phyloP scores from a whole-genome alignment of 495 filamentous ascomycete genomes.

The Aspergillus nanangensis region DNA sequence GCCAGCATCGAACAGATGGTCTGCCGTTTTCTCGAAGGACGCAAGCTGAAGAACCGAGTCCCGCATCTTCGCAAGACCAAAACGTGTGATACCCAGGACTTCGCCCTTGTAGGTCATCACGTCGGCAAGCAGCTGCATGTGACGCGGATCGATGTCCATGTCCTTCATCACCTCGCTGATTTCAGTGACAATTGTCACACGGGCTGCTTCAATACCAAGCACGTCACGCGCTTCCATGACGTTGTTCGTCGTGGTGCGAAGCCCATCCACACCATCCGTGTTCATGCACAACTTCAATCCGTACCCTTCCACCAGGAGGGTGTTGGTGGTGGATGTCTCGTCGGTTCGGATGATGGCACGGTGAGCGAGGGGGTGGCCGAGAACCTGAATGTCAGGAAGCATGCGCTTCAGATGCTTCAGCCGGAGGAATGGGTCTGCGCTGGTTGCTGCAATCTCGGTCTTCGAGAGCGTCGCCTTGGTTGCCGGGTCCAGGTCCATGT shows the following conservation, averaged over 20 bases:
- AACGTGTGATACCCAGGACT: slow-evolving; percentile 94
- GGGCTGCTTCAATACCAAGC: slow-evolving; percentile 95
- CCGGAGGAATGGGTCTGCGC: slow-evolving; percentile 71
- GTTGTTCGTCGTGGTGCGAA: slow-evolving; percentile 69
- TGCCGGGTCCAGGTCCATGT: slow-evolving; percentile 53
- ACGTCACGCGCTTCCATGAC: slow-evolving; percentile 89
- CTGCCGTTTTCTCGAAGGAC: slow-evolving; percentile 97
- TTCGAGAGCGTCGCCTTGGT: slow-evolving; percentile 50
- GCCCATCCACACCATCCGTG: slow-evolving; percentile 80
- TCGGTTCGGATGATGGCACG: slow-evolving; percentile 86
- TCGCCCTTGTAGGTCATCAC: slow-evolving; percentile 99
- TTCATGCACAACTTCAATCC: slow-evolving; percentile 86
- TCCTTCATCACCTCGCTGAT: slow-evolving; percentile 77
- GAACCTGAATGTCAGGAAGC: slow-evolving; percentile 73
- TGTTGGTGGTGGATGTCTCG: slow-evolving; percentile 54
- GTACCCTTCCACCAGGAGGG: slow-evolving; percentile 90
- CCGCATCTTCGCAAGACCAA: slow-evolving; percentile 94
- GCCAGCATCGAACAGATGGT: slow-evolving; percentile 95
- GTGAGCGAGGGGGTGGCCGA: slow-evolving; percentile 78
- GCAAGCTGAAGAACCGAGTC: slow-evolving; percentile 92
- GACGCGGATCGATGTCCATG: slow-evolving; percentile 96
- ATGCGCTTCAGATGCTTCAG: slow-evolving; percentile 79
- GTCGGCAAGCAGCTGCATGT: slow-evolving; percentile 98
- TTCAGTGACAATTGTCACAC: slow-evolving; percentile 75
- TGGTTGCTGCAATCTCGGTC: slow-evolving; percentile 48